Base-by-base conservation (phyloP, 805 yeast species). In the Starmerella etchellsii region DNA sequence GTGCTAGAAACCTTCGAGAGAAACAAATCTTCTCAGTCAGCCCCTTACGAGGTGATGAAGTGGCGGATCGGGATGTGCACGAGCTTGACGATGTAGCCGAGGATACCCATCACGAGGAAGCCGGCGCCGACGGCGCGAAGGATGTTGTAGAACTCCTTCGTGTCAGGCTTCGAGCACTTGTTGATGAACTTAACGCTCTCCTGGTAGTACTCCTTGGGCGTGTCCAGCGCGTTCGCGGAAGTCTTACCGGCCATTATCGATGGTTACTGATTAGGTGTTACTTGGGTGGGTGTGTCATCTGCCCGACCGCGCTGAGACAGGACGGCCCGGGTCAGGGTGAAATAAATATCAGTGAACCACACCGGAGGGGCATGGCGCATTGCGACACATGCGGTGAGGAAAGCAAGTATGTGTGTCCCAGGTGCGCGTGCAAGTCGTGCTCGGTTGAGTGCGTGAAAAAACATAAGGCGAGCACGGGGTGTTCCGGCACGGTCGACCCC, bases 101-200 rank as follows among this genome's bases (percentile, higher is more conserved):
- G 93, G 56, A 83, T 80, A 59, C 98, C 98, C 87, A 88, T 91
- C 75, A 88, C 88, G 54, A 88, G 69, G 66, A 88, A 88, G 53
- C 98, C 98, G 49, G 87, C 71, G 56, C 97, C 97, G 39, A 88
- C 97, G 39, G 96, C 96, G 65, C 91, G 81, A 50, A 91, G 73
- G 58, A 88, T 81, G 64, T 80, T 79, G 44, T 77, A 55, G 70
- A 82, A 88, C 66, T 88, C 98, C 61, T 80, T 82, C 59, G 71
- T 67, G 61, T 77, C 78, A 53, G 98, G 98, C 67, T 91, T 88
- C 58, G 91, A 79, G 69, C 97, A 88, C 64, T 83, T 83, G 60
- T 75, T 73, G 55, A 91, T 70, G 62, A 91, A 91, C 45, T 84
- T 82, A 44, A 78, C 65, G 49, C 97, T 95, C 56, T 91, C 96